A percentile compares a stretch with the other conserved stretches of the same genome.
Evolutionary conservation across 176 grass and related monocot genomes (phyloP).

Genomic region (Aegilops speltoides): DNA sequence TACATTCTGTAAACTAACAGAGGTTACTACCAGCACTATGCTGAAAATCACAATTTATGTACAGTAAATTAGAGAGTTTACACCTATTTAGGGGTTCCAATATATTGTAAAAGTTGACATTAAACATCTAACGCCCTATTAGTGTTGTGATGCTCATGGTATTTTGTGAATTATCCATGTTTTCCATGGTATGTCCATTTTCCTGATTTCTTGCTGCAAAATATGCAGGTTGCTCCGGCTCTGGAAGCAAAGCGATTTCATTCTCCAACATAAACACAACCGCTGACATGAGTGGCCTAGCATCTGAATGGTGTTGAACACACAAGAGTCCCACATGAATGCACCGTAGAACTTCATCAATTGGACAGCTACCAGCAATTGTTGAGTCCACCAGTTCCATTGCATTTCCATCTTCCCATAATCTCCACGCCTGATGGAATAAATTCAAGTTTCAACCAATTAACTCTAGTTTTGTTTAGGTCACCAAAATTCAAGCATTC

Average conservation of each 20-base stretch:
- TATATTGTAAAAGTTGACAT: not conserved
- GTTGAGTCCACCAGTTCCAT: slow-evolving; percentile 39
- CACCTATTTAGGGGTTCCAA: not conserved
- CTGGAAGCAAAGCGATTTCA: not conserved
- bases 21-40: not conserved
- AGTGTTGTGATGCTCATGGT: not conserved
- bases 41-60: not conserved
- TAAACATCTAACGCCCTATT: not conserved
- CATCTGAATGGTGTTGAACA: slow-evolving; percentile 46
- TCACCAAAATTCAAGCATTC: not conserved
- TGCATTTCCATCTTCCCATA: slow-evolving; percentile 42
- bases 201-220: slow-evolving; percentile 1
- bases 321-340: slow-evolving; percentile 46
- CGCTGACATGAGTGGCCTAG: slow-evolving; percentile 51
- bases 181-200: not conserved
- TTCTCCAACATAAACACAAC: slow-evolving; percentile 47
- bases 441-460: not conserved
- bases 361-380: slow-evolving; percentile 9
- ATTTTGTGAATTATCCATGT: slow-evolving; percentile 3
- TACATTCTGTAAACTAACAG: not conserved
- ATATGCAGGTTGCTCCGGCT: slow-evolving; percentile 26
- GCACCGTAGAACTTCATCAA: slow-evolving; percentile 21
- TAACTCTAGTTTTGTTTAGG: not conserved
- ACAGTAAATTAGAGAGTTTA: not conserved
- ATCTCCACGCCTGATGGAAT: slow-evolving; percentile 48